Conservation (phyloP, 371 early-diverging fungal genomes). For the Actinomucor elegans region DNA sequence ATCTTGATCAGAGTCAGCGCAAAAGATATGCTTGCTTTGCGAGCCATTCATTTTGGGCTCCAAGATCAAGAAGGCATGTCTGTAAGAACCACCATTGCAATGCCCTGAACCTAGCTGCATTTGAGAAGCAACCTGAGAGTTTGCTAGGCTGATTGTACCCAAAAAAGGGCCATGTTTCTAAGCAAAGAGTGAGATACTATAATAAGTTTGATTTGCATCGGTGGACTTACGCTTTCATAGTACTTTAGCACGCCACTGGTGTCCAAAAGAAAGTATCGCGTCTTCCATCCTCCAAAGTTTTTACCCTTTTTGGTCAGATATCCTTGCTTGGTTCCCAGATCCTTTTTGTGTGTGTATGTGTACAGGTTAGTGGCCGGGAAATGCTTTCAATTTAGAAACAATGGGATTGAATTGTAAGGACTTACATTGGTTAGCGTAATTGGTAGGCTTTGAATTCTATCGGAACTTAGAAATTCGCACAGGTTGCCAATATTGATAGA, state of each 20-base stretch:
- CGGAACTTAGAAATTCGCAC: constrained; percentile 68
- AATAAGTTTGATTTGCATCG: background rate
- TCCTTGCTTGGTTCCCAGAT: constrained; percentile 60
- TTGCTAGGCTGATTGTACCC: constrained; percentile 51
- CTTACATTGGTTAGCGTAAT: constrained; percentile 2
- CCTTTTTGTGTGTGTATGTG: background rate
- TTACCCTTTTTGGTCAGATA: constrained; percentile 82
- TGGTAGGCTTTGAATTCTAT: constrained; percentile 32
- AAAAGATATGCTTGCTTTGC: constrained; percentile 73
- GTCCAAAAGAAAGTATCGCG: constrained; percentile 69
- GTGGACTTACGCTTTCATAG: constrained; percentile 55
- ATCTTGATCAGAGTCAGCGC: constrained; percentile 84
- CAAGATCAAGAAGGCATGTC: constrained; percentile 77
- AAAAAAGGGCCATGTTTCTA: constrained; percentile 58
- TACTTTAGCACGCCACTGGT: constrained; percentile 59
- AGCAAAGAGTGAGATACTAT: background rate
- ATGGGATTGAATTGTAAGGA: no score
- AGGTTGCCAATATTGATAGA: constrained; percentile 53
- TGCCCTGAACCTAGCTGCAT: constrained; percentile 25
- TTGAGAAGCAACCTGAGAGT: constrained; percentile 58
- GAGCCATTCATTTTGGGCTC: constrained; percentile 68
- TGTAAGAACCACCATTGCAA: constrained; percentile 54
- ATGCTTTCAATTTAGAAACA: no score
- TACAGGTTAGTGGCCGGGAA: no score
- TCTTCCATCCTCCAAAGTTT: constrained; percentile 85